Evolutionary conservation across 2,329 filamentous ascomycete species (phyloP).

Genomic region (Penicillium sp.): DNA sequence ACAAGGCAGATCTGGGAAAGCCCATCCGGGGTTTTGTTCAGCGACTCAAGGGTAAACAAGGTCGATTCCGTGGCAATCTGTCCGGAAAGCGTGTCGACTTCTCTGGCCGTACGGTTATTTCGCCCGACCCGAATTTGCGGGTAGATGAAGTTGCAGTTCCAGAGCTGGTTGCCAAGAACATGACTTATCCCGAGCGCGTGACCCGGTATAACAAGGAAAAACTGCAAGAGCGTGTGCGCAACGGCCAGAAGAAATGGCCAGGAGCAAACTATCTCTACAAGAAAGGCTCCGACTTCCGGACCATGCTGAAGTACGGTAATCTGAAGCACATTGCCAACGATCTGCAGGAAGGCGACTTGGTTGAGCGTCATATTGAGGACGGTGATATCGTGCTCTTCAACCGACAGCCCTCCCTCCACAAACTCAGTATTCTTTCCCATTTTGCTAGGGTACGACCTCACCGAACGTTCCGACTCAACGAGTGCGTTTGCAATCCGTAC

Average conservation of each 20-base stretch:
- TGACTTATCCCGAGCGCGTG: slow-evolving; percentile 91
- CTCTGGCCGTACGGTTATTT: slow-evolving; percentile 95
- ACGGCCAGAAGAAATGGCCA: slow-evolving; percentile 76
- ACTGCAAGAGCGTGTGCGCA: slow-evolving; percentile 68
- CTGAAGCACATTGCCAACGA: slow-evolving; percentile 69
- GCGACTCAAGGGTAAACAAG: slow-evolving; percentile 93
- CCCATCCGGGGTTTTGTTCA: slow-evolving; percentile 92
- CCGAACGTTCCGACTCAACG: slow-evolving; percentile 93
- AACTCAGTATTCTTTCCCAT: slow-evolving; percentile 97
- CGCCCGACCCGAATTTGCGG: slow-evolving; percentile 88
- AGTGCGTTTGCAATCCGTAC: slow-evolving; percentile 97
- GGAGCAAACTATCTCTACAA: slow-evolving; percentile 82
- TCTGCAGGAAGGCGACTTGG: slow-evolving; percentile 78
- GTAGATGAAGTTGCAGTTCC: slow-evolving; percentile 95
- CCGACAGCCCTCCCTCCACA: slow-evolving; percentile 94
- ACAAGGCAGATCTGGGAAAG: slow-evolving; percentile 82
- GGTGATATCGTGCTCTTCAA: slow-evolving; percentile 97
- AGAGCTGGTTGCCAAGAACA: slow-evolving; percentile 85
- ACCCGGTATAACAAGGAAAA: slow-evolving; percentile 83
- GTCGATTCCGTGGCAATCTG: slow-evolving; percentile 92
- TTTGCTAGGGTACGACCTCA: slow-evolving; percentile 89
- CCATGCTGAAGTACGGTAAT: slow-evolving; percentile 73
- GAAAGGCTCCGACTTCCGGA: slow-evolving; percentile 67
- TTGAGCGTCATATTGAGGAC: slow-evolving; percentile 92
- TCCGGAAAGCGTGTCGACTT: slow-evolving; percentile 99